A percentile compares a stretch with the other conserved stretches of the same genome.
phyloP scores from a whole-genome alignment of 2,329 filamentous ascomycete genomes.

The Diplodia sapinea region DNA sequence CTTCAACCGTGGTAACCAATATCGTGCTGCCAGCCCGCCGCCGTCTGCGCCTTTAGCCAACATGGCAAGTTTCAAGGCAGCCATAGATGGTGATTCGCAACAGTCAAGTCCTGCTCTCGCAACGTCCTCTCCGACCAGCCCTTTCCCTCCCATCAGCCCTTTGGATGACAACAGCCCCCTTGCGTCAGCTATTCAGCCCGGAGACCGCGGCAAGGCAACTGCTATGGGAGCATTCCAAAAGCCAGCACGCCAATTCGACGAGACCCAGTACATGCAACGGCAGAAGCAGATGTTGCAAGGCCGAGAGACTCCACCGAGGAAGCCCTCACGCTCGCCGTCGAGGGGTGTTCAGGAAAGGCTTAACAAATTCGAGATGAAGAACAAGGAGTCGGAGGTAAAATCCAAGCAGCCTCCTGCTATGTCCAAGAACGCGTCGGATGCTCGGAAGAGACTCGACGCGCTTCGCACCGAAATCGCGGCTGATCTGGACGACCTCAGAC shows the following conservation, averaged over 20 bases:
- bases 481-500: slow-evolving; percentile 19
- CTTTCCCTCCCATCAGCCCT: slow-evolving; percentile 67
- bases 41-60: slow-evolving; percentile 35
- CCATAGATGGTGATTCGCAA: slow-evolving; percentile 41
- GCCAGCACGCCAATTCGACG: slow-evolving; percentile 77
- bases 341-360: slow-evolving; percentile 41
- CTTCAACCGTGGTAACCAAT: slow-evolving; percentile 49
- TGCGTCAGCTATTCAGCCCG: slow-evolving; percentile 68
- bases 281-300: slow-evolving; percentile 81
- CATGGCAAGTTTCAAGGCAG: slow-evolving; percentile 30
- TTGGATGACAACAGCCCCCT: slow-evolving; percentile 71
- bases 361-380: slow-evolving; percentile 44
- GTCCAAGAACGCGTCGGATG: slow-evolving; percentile 17
- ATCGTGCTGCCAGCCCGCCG: slow-evolving; percentile 56
- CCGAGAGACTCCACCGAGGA: slow-evolving; percentile 62
- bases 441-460: slow-evolving; percentile 16
- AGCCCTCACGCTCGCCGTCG: slow-evolving; percentile 33
- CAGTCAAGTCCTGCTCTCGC: slow-evolving; percentile 48
- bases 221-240: slow-evolving; percentile 75
- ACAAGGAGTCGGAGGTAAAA: slow-evolving; percentile 37
- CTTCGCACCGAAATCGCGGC: slow-evolving; percentile 18
- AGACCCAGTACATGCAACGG: slow-evolving; percentile 81
- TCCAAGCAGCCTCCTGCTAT: slow-evolving; percentile 3
- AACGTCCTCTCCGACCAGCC: slow-evolving; percentile 41
- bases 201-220: slow-evolving; percentile 82